Evolutionary conservation across 139 green algal genomes (phyloP).

Genomic region (Picochlorum sp.): DNA sequence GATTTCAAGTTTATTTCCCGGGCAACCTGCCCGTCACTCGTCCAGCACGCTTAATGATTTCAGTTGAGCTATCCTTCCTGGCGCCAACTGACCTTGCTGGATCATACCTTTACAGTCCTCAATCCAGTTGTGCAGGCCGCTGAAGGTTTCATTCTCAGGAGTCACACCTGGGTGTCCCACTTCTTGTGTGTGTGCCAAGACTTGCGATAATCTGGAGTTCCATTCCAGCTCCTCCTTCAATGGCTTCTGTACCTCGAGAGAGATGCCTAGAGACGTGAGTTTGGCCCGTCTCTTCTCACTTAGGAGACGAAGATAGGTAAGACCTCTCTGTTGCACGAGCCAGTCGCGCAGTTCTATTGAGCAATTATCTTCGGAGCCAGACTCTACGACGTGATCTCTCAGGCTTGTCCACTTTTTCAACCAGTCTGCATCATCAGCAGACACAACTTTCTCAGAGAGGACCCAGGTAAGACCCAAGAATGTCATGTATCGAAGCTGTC

Average conservation of each 20-base stretch:
- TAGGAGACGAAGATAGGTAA: conserved; percentile 33
- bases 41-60: conserved; percentile 15
- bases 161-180: conserved; percentile 11
- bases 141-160: conserved; percentile 5
- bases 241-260: conserved; percentile 3
- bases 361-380: conserved; percentile 16
- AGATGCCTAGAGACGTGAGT: background rate
- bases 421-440: background rate
- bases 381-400: conserved; percentile 7
- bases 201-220: conserved; percentile 24
- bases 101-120: conserved; percentile 2
- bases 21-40: too few species aligned
- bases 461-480: conserved; percentile 26
- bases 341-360: conserved; percentile 16
- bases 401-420: background rate
- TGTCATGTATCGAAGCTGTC: conserved; percentile 41
- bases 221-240: conserved; percentile 11
- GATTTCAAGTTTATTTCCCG: too few species aligned
- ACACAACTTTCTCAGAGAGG: conserved; percentile 8
- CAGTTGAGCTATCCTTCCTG: conserved; percentile 18
- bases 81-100: conserved; percentile 15
- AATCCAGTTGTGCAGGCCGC: conserved; percentile 23
- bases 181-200: conserved; percentile 25
- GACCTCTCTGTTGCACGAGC: conserved; percentile 34
- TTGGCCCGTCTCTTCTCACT: background rate